Percentiles rank a stretch among this genome's conserved stretches.
Conservation (phyloP, 495 filamentous ascomycete species). For the Trichoderma virens region DNA sequence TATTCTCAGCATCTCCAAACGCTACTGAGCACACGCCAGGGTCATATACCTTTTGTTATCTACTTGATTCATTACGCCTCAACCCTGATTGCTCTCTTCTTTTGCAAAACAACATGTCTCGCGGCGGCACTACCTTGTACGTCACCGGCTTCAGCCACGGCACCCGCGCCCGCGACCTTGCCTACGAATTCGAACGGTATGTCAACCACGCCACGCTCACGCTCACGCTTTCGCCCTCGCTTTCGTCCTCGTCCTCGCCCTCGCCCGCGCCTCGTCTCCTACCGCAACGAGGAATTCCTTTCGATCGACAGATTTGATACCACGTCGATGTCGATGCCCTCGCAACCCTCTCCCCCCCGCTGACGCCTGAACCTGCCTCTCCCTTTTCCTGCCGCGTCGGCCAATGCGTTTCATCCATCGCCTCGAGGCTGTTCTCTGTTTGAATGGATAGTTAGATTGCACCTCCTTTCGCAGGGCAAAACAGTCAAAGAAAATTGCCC, state of each 20-base stretch:
- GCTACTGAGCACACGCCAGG: background rate
- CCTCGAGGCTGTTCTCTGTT: background rate
- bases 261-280: conserved; percentile 22
- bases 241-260: conserved; percentile 25
- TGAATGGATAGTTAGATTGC: background rate
- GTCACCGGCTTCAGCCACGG: conserved; percentile 96
- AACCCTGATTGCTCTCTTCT: background rate
- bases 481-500: background rate
- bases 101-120: conserved; percentile 64
- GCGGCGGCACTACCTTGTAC: conserved; percentile 90
- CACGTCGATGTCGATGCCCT: conserved; percentile 23
- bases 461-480: conserved; percentile 25
- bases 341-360: conserved; percentile 8
- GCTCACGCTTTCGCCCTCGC: conserved; percentile 36
- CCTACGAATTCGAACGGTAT: conserved; percentile 99
- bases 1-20: background rate
- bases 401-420: conserved; percentile 20
- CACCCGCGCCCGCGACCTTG: conserved; percentile 97
- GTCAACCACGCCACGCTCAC: conserved; percentile 42
- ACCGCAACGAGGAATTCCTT: background rate
- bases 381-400: conserved; percentile 25
- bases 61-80: background rate
- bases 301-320: conserved; percentile 14
- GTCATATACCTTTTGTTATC: background rate
- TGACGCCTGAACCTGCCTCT: conserved; percentile 14